Percentiles rank a stretch among this genome's conserved stretches.
phyloP scores from a whole-genome alignment of 345 rosid genomes.

The Dipteronia sinensis region DNA sequence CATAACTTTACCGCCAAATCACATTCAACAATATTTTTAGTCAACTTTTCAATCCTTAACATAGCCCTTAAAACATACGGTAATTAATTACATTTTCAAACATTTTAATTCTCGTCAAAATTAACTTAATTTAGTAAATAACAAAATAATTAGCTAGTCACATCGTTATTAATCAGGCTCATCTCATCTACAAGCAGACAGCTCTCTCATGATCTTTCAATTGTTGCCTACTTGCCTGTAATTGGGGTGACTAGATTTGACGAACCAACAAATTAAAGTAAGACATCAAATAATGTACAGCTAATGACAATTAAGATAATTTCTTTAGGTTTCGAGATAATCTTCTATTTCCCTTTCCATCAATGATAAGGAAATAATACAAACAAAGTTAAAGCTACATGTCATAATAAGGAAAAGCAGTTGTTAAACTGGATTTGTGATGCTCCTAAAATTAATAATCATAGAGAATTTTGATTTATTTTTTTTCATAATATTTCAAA shows the following conservation, averaged over 20 bases:
- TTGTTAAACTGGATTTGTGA: too few relatives aligned
- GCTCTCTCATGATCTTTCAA: not conserved
- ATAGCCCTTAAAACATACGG: too few relatives aligned
- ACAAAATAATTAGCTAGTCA: too few relatives aligned
- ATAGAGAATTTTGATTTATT: not conserved
- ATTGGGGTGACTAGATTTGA: slow-evolving; percentile 26
- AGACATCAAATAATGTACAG: not conserved
- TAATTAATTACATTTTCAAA: too few relatives aligned
- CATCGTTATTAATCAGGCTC: not conserved
- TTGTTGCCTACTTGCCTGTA: slow-evolving; percentile 5
- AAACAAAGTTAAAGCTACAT: not conserved
- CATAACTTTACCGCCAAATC: too few relatives aligned
- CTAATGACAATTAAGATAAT: not conserved
- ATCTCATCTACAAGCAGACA: not conserved
- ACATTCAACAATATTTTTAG: too few relatives aligned
- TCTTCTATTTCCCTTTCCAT: not conserved
- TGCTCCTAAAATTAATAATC: not conserved
- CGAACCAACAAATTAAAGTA: slow-evolving; percentile 21
- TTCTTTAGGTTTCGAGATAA: not conserved
- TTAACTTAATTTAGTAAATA: not conserved
- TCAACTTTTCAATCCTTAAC: too few relatives aligned
- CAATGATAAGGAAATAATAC: not conserved
- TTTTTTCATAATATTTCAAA: too few relatives aligned
- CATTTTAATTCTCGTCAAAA: too few relatives aligned
- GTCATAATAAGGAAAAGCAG: too few relatives aligned